A percentile compares a stretch with the other conserved stretches of the same genome.
Evolutionary conservation across 2,329 filamentous ascomycete species (phyloP).

Genomic region (Thelonectria rubi): DNA sequence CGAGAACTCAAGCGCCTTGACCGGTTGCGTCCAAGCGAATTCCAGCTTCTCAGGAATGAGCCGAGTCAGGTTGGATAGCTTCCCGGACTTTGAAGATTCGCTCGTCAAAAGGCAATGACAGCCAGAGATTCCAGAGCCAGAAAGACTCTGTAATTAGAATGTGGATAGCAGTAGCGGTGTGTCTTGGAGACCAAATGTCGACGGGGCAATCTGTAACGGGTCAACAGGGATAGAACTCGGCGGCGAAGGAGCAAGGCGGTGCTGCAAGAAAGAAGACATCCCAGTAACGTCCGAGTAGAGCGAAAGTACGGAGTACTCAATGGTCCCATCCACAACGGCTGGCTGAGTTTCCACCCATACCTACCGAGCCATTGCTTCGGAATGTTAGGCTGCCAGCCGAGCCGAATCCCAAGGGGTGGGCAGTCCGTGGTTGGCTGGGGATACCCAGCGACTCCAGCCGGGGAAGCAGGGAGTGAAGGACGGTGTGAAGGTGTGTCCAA

Average conservation of each 20-base stretch:
- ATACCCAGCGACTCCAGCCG: conserved; percentile 27
- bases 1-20: background rate
- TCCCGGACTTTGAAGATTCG: background rate
- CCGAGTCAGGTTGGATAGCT: background rate
- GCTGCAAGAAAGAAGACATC: conserved; percentile 27
- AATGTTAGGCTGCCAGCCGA: conserved; percentile 36
- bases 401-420: conserved; percentile 26
- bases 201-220: conserved; percentile 9
- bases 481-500: conserved; percentile 7
- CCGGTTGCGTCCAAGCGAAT: background rate
- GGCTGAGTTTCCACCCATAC: conserved; percentile 22
- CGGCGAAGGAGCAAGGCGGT: conserved; percentile 27
- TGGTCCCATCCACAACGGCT: conserved; percentile 7
- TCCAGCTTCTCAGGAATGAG: background rate
- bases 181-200: background rate
- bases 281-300: conserved; percentile 5
- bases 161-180: conserved; percentile 19
- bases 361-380: conserved; percentile 40
- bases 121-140: background rate
- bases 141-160: conserved; percentile 6
- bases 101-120: background rate
- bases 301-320: background rate
- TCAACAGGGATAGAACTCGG: conserved; percentile 26
- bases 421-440: conserved; percentile 24
- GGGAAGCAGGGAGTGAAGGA: conserved; percentile 33